Evolutionary conservation across 1,284 basidiomycete genomes (phyloP), one percentile per base, ranked within the genome.

Genomic region (Microbotryum silenes-acaulis): DNA sequence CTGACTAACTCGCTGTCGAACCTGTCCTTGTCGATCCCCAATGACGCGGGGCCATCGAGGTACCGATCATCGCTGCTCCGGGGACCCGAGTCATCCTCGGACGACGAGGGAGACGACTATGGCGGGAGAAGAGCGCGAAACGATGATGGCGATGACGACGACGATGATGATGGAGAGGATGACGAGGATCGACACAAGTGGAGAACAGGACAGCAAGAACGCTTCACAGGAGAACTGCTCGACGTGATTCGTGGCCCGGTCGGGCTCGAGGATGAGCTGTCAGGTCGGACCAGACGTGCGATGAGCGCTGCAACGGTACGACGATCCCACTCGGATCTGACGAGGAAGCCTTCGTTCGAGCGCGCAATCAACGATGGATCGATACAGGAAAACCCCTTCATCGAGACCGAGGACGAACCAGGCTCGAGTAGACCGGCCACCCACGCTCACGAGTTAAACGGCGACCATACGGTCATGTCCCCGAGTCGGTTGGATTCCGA

Each of bases 251-350:
- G 64, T 6, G 67, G 67, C 3, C 60, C 61, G 14, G 23, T 50
- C 6, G 67, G 60, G 14, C 49, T 66, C 18, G 67, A 66, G 53
- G 67, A 69, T 27, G 67, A 69, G 51, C 29, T 66, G 49, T 61
- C 58, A 18, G 65, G 65, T 6, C 37, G 47, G 59, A 66, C 67
- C 23, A 48, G 67, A 23, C 51, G 65, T 14, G 44, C 60, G 48
- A 55, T 60, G 54, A 66, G 64, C 53, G 44, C 56, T 42, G 37
- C 37, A 42, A 42, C 37, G 37, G 37, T 42, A 6, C 37, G 37
- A 18, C 37, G 37, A 42, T 42, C 37, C 37, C 37, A 42, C 37
- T 42, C 37, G 37, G 37, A 42, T 18, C 37, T 42, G 37, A 42
- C 37, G 37, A 42, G 37, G 16, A 42, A 42, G 37, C 37, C 37